Percentiles rank a stretch among this genome's conserved stretches.
Evolutionary conservation across 352 stramenopile genomes (phyloP).

Genomic region (Phytopythium oedochilum): DNA sequence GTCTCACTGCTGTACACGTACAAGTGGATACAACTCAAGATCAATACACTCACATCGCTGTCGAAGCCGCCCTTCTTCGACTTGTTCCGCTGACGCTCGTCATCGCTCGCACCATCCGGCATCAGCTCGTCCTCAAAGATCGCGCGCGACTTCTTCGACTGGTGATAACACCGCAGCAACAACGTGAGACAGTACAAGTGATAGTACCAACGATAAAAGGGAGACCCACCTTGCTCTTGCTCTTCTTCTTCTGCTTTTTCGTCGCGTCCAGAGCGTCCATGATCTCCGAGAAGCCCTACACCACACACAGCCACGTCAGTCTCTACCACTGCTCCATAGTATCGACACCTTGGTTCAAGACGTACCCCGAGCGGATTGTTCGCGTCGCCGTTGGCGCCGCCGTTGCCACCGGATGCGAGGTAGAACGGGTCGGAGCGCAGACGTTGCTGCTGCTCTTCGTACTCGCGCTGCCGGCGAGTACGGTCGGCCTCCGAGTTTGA

Average conservation of each 20-base stretch:
- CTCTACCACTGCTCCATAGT: neutral
- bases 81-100: conserved; percentile 54
- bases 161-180: neutral
- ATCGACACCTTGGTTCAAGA: conserved; percentile 6
- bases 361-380: conserved; percentile 9
- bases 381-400: conserved; percentile 26
- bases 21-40: too few species aligned
- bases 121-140: conserved; percentile 76
- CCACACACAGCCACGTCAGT: conserved; percentile 7
- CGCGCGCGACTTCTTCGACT: conserved; percentile 43
- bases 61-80: conserved; percentile 27
- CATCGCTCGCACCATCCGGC: conserved; percentile 73
- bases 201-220: neutral
- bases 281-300: conserved; percentile 69
- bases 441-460: conserved; percentile 54
- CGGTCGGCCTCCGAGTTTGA: conserved; percentile 37
- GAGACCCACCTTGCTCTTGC: conserved; percentile 43
- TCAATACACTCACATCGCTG: conserved; percentile 6
- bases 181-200: neutral
- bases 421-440: conserved; percentile 82
- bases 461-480: conserved; percentile 31
- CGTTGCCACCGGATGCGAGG: conserved; percentile 40
- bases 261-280: conserved; percentile 67
- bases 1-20: neutral
- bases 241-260: conserved; percentile 68